These are phyloP conservation scores for Wallacemonas collosoma DNA, from an alignment of 208 protist species.

Conservation along the genomic window DNA sequence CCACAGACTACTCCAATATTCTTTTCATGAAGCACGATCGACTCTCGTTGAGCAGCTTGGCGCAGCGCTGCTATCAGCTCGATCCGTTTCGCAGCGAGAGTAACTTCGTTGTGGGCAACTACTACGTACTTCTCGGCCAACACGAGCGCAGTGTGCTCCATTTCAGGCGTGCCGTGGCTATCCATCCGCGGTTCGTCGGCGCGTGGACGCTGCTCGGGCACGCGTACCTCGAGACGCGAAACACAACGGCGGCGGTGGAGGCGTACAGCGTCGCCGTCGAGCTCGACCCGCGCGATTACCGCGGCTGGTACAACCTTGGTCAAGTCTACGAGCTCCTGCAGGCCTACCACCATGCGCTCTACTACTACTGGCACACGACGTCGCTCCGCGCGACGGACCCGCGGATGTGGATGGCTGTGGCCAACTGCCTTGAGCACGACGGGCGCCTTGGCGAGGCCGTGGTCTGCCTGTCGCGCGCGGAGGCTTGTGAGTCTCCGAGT, in stretches of 20 bases:
- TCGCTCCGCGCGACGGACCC: constrained; percentile 93
- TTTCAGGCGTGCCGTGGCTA: constrained; percentile 91
- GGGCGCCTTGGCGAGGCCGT: constrained; percentile 67
- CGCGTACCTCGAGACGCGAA: constrained; percentile 97
- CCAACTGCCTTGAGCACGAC: constrained; percentile 81
- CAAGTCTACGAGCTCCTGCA: constrained; percentile 97
- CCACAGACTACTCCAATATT: constrained; percentile 97
- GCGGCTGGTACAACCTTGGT: constrained; percentile 97
- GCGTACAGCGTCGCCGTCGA: constrained; percentile 95
- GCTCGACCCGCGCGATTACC: constrained; percentile 93
- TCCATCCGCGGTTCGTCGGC: constrained; percentile 87
- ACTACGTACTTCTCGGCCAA: constrained; percentile 94
- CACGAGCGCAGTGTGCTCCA: constrained; percentile 96
- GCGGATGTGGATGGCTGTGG: constrained; percentile 93
- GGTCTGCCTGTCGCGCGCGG: constrained; percentile 76
- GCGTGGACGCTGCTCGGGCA: constrained; percentile 98
- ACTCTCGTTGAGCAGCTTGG: constrained; percentile 87
- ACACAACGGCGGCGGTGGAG: constrained; percentile 94
- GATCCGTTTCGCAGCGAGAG: constrained; percentile 96
- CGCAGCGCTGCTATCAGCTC: constrained; percentile 89
- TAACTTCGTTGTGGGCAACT: constrained; percentile 98
- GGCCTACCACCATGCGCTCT: constrained; percentile 94
- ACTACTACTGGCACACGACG: constrained; percentile 96
- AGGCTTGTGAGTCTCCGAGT: constrained; percentile 49
- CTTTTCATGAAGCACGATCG: constrained; percentile 95